These are phyloP conservation scores for Cardiospermum halicacabum DNA, from an alignment of 345 rosid genomes.

Conservation along the genomic window DNA sequence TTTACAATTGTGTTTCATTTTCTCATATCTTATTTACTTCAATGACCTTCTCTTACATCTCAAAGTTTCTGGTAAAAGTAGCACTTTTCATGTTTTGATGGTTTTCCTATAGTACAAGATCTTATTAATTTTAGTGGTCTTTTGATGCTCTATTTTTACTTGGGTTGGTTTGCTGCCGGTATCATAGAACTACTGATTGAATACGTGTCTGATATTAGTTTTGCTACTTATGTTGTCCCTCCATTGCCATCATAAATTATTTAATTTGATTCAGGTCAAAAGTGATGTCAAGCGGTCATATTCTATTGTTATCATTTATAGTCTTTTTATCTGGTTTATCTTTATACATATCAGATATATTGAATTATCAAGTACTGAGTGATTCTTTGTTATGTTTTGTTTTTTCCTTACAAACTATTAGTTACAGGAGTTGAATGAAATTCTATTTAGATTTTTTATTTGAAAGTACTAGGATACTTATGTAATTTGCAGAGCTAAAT, in stretches of 20 bases:
- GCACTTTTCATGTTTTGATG: neutral
- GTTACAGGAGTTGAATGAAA: neutral
- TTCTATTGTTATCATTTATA: neutral
- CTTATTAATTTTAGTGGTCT: neutral
- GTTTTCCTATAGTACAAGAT: neutral
- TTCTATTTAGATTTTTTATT: no score
- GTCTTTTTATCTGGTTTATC: neutral
- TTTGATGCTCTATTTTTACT: neutral
- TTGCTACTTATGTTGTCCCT: neutral
- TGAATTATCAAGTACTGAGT: neutral
- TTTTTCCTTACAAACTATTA: neutral
- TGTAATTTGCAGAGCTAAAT: no score
- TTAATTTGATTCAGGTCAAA: neutral
- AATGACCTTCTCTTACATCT: neutral
- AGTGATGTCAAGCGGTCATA: neutral
- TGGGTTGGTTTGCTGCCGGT: neutral
- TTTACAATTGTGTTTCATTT: neutral
- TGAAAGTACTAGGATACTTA: no score
- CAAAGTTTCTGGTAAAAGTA: neutral
- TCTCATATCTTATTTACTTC: neutral
- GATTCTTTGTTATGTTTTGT: neutral
- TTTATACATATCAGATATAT: neutral
- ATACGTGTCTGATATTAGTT: neutral
- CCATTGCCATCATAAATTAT: neutral
- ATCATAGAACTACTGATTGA: neutral